Base-by-base conservation (phyloP, 176 grass and related monocot genomes). In the Alopecurus myosuroides region DNA sequence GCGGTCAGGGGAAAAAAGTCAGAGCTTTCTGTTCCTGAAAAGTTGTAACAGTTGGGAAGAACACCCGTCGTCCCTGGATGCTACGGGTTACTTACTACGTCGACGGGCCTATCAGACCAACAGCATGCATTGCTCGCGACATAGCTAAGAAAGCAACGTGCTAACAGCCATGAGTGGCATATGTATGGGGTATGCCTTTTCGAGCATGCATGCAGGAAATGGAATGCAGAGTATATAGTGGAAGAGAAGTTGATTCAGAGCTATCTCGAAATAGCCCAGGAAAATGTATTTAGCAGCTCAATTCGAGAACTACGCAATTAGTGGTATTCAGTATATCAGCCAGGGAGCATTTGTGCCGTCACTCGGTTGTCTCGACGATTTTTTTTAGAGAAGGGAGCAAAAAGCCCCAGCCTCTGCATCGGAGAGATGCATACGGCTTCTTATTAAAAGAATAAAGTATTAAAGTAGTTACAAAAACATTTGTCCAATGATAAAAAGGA, bases 31-130 rank as follows among this genome's bases (percentile, higher is more conserved):
- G n/a, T n/a, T n/a, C 91, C 80, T 63, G 64, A 62, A 45, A 87
- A 61, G 80, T 91, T 76, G 88, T 81, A 74, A 77, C 88, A 71
- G 92, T 84, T 94, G 74, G 86, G 90, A 94, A 97, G 87, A 82
- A 82, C 50, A 62, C 81, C 81, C n/a, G n/a, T n/a, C 48, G 64
- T 89, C 80, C 37, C 36, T 57, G 53, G 53, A 44, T n/a, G 74
- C 33, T 56, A 90, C 19, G 44, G 53, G 33, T 29, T 37, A 2
- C 64, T 37, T 17, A 22, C 34, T 39, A 22, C n/a, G n/a, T n/a
- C 63, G n/a, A n/a, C n/a, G 64, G 52, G 34, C 25, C 53, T 78
- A 78, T 42, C 73, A 66, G 26, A 20, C 50, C 9, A 19, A n/a
- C n/a, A 17, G 2, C 52, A 51, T 56, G 52, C 69, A 50, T 60